Evolutionary conservation across 768 basidiomycete genomes (phyloP), one percentile per base, ranked within the genome.

Genomic region (Tricholoma sp.): DNA sequence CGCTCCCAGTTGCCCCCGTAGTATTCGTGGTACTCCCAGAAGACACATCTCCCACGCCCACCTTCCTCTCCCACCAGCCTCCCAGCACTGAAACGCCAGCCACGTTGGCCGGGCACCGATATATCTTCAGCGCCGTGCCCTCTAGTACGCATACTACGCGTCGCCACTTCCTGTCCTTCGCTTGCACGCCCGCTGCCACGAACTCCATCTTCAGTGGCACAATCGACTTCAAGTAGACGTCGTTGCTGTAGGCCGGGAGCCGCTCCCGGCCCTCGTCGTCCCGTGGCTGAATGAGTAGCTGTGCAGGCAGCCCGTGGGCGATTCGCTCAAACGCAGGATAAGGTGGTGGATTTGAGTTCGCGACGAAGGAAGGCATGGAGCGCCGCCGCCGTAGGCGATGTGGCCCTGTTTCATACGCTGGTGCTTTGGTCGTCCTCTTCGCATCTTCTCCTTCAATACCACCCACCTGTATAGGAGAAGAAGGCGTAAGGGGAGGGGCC

Each of bases 121-220:
- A 93, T 56, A 98, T 78, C 61, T 82, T 81, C 67, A 98, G 84
- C 59, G 79, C 76, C n/a, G 97, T 98, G 47, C 97, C 97, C 65
- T 97, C 92, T 28, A 99, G 73, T 63, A 95, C 89, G 66, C 92
- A 91, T 61, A 94, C 78, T 51, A 89, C 84, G 50, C 90, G 77
- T 57, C 90, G 82, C 97, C 97, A 99, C 66, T 93, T 91, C 47
- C 97, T 77, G 67, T 98, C 95, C 66, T 79, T 82, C 6, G 95
- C 87, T 69, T 96, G 91, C 2, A 91, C 76, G 6, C 94, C 94
- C 0, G 94, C 93, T 10, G 79, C 71, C 4, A 72, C 75, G 66
- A 99, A 98, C 76, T 99, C 97, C 85, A 94, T 82, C 77, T 99
- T 99, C 48, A 91, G 83, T 1, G 89, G 88, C 75, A 99, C 81